These are phyloP conservation scores for Phyllostachys edulis DNA, from an alignment of 176 grass and related monocot species.

Conservation along the genomic window DNA sequence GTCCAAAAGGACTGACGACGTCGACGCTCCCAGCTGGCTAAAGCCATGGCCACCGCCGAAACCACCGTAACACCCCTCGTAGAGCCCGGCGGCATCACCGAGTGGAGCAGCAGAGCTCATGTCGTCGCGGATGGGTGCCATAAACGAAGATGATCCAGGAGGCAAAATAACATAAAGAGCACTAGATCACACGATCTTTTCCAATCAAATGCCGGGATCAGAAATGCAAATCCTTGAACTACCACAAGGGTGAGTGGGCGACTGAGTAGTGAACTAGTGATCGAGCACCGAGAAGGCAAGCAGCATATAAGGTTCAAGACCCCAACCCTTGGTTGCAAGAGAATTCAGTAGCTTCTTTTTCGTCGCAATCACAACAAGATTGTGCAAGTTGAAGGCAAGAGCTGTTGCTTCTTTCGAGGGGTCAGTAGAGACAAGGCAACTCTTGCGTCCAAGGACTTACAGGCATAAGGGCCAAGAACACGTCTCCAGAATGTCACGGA, in stretches of 20 bases:
- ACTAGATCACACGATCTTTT: neutral
- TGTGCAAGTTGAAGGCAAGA: neutral
- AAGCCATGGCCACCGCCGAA: neutral
- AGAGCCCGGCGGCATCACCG: constrained; percentile 6
- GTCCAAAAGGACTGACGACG: constrained; percentile 12
- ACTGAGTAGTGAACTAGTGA: too few relatives aligned
- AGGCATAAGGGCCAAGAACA: constrained; percentile 18
- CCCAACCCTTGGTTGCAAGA: neutral
- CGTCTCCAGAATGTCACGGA: constrained; percentile 26
- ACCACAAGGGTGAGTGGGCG: neutral
- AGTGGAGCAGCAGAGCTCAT: constrained; percentile 22
- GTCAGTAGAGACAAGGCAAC: constrained; percentile 12
- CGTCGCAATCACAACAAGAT: neutral
- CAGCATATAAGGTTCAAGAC: neutral
- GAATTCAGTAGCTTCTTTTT: neutral
- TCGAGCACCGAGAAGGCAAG: neutral
- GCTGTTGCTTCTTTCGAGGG: neutral
- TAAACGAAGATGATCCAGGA: neutral
- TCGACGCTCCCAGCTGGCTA: constrained; percentile 16
- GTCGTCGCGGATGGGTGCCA: neutral
- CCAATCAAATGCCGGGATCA: neutral
- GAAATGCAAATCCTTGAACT: neutral
- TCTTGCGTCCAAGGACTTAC: constrained; percentile 31
- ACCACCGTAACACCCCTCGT: constrained; percentile 25
- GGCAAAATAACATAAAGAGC: neutral